Conservation (phyloP, 495 filamentous ascomycete genomes). For the Penicillium subrubescens region DNA sequence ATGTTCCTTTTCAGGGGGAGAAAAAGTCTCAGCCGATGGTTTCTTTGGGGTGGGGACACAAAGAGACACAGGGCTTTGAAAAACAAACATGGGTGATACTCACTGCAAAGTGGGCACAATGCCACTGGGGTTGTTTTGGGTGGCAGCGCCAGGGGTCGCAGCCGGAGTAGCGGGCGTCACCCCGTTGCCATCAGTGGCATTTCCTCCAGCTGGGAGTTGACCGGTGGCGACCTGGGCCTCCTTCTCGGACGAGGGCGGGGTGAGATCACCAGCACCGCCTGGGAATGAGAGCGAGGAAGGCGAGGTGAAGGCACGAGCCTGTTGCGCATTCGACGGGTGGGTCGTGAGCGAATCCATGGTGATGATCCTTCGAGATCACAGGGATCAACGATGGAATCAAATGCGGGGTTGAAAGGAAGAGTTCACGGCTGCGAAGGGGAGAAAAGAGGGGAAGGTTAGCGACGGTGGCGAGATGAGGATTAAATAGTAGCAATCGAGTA, state of each 20-base stretch:
- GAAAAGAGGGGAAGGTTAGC: constrained; percentile 2
- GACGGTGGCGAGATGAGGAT: not conserved
- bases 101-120: constrained; percentile 98
- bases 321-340: constrained; percentile 81
- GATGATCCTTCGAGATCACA: constrained; percentile 1
- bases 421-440: constrained; percentile 4
- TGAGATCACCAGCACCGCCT: constrained; percentile 76
- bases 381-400: constrained; percentile 15
- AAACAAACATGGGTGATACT: constrained; percentile 55
- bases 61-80: constrained; percentile 41
- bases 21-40: constrained; percentile 55
- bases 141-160: constrained; percentile 86
- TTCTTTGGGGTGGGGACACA: constrained; percentile 32
- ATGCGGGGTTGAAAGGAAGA: constrained; percentile 15
- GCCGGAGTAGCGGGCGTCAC: constrained; percentile 95
- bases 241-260: constrained; percentile 70
- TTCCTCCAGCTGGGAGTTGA: constrained; percentile 59
- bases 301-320: constrained; percentile 89
- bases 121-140: constrained; percentile 79
- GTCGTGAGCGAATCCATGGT: constrained; percentile 84
- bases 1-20: constrained; percentile 83
- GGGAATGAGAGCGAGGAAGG: constrained; percentile 90
- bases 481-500: not conserved
- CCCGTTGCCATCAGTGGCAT: constrained; percentile 71
- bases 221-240: constrained; percentile 59